phyloP scores from a whole-genome alignment of 2,329 filamentous ascomycete genomes.

The Fusarium tjaetaba region DNA sequence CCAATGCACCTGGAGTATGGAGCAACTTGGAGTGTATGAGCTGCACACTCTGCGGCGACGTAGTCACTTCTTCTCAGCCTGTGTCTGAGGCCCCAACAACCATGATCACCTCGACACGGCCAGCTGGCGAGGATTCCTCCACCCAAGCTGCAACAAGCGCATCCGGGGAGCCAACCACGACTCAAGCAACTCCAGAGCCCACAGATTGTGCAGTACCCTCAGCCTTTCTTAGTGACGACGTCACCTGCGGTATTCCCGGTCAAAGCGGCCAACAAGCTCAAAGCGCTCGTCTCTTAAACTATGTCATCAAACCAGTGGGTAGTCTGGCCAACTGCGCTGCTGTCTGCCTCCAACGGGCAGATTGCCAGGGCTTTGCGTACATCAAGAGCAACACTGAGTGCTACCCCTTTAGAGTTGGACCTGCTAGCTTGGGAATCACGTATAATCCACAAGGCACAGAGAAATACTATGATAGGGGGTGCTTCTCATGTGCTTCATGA shows the following conservation, averaged over 20 bases:
- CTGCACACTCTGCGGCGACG: slow-evolving; percentile 10
- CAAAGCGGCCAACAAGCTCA: slow-evolving; percentile 26
- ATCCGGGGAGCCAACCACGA: neutral
- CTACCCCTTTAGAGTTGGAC: slow-evolving; percentile 14
- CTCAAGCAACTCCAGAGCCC: neutral
- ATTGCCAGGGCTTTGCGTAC: slow-evolving; percentile 31
- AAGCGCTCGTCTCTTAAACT: slow-evolving; percentile 10
- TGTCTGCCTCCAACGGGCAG: slow-evolving; percentile 18
- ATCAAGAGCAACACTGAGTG: slow-evolving; percentile 19
- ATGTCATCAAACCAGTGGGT: slow-evolving; percentile 27
- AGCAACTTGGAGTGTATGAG: slow-evolving; percentile 19
- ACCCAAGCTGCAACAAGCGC: neutral
- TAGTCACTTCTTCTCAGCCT: neutral
- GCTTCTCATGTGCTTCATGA: slow-evolving; percentile 25
- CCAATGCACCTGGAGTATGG: slow-evolving; percentile 3
- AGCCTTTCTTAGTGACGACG: slow-evolving; percentile 17
- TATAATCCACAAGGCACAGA: slow-evolving; percentile 6
- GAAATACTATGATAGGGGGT: slow-evolving; percentile 31
- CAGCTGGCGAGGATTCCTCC: neutral
- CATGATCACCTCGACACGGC: slow-evolving; percentile 24
- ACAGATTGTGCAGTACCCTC: slow-evolving; percentile 15
- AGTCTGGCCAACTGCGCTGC: slow-evolving; percentile 24
- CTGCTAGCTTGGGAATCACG: slow-evolving; percentile 10
- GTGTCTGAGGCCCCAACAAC: slow-evolving; percentile 1
- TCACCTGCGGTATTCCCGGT: slow-evolving; percentile 30